A percentile compares a stretch with the other conserved stretches of the same genome.
Evolutionary conservation across 345 rosid species (phyloP).

Genomic region (Noccaea bulbosa): DNA sequence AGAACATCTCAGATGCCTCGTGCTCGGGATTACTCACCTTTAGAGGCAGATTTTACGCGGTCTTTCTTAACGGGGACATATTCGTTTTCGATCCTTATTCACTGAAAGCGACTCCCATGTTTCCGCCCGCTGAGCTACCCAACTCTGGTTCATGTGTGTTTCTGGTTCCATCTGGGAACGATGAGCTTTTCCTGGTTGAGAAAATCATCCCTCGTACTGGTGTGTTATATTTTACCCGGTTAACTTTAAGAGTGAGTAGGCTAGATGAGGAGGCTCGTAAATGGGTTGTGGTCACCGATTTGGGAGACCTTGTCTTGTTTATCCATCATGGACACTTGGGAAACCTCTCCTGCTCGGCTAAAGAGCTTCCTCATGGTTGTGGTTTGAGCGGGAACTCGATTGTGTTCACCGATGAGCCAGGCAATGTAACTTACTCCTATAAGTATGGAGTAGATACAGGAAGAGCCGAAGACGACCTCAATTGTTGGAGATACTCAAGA

Average conservation of each 20-base stretch:
- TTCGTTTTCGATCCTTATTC: not conserved
- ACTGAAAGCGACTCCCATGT: not conserved
- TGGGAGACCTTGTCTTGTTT: conserved; percentile 3
- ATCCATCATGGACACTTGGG: not conserved
- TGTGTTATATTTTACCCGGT: not conserved
- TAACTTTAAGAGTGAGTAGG: conserved; percentile 8
- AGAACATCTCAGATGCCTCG: not conserved
- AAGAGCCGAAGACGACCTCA: not conserved
- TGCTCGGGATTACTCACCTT: not conserved
- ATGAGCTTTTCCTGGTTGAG: conserved; percentile 25
- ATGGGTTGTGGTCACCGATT: not conserved
- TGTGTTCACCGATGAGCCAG: not conserved
- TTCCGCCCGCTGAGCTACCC: not conserved
- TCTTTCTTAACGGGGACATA: not conserved
- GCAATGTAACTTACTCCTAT: not conserved
- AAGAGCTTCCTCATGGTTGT: conserved; percentile 1
- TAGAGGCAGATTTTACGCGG: conserved; percentile 3
- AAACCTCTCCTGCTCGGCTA: not conserved
- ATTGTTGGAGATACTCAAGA: not conserved
- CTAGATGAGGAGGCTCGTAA: not conserved
- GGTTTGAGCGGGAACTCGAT: conserved; percentile 20
- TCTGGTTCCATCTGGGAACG: not conserved
- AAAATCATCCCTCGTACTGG: not conserved
- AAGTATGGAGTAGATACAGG: conserved; percentile 1
- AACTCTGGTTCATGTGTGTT: not conserved